Percentiles rank a stretch among this genome's conserved stretches.
Evolutionary conservation across 2,329 filamentous ascomycete species (phyloP).

Genomic region (Ramichloridium luteum): DNA sequence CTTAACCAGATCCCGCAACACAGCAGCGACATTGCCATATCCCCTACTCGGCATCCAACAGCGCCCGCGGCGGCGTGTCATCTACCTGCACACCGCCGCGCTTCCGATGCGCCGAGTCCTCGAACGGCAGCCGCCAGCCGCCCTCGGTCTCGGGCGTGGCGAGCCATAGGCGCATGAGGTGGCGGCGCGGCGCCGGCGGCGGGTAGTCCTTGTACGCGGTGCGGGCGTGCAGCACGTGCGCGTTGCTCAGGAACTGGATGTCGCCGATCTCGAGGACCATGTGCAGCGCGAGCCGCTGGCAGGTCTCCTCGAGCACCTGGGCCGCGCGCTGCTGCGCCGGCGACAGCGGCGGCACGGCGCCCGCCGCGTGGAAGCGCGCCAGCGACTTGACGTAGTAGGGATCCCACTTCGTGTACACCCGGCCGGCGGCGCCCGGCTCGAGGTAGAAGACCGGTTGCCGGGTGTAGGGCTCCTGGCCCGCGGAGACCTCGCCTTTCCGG

Average conservation of each 20-base stretch:
- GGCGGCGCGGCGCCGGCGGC: constrained; percentile 57
- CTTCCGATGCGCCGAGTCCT: constrained; percentile 73
- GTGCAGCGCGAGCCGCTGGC: constrained; percentile 60
- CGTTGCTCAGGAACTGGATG: constrained; percentile 75
- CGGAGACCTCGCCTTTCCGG: constrained; percentile 69
- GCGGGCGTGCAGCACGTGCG: constrained; percentile 67
- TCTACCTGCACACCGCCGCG: constrained; percentile 80
- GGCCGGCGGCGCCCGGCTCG: constrained; percentile 51
- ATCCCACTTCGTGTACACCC: constrained; percentile 77
- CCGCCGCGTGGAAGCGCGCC: constrained; percentile 58
- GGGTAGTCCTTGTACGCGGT: constrained; percentile 66
- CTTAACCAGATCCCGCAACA: no score
- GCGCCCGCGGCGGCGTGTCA: constrained; percentile 60
- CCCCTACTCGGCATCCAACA: constrained; percentile 61
- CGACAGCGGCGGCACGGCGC: constrained; percentile 61
- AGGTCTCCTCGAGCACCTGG: constrained; percentile 61
- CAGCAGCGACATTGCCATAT: background rate
- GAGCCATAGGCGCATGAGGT: constrained; percentile 75
- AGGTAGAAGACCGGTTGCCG: constrained; percentile 52
- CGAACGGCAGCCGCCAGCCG: constrained; percentile 74
- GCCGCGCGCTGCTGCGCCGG: constrained; percentile 56
- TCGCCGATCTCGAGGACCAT: constrained; percentile 81
- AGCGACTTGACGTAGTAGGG: constrained; percentile 75
- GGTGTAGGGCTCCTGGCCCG: constrained; percentile 48
- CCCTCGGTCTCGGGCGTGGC: constrained; percentile 71